Evolutionary conservation across 2,329 filamentous ascomycete species (phyloP).

Genomic region (Fusarium sp.): DNA sequence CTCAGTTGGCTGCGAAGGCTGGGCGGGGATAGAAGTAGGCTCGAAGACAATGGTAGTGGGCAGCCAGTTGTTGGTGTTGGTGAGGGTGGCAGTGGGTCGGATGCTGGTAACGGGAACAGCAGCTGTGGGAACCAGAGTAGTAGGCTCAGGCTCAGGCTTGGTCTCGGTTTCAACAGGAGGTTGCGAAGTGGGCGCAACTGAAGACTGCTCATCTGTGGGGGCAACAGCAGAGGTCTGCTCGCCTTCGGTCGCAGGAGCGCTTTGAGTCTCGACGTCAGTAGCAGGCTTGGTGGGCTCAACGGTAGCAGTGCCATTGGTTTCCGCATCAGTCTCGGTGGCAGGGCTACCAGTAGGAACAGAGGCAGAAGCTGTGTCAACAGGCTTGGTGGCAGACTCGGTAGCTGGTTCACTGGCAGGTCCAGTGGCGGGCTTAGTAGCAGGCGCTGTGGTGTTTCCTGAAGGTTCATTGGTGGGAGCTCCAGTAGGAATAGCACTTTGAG

Average conservation of each 20-base stretch:
- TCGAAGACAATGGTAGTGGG: conserved; percentile 70
- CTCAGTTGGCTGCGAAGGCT: conserved; percentile 45
- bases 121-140: conserved; percentile 28
- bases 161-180: conserved; percentile 18
- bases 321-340: conserved; percentile 18
- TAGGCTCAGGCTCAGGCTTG: conserved; percentile 23
- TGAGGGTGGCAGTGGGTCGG: conserved; percentile 53
- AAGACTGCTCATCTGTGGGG: conserved; percentile 11
- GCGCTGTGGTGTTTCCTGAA: conserved; percentile 6
- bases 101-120: conserved; percentile 50
- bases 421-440: conserved; percentile 16
- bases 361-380: conserved; percentile 5
- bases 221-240: conserved; percentile 8
- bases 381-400: conserved; percentile 17
- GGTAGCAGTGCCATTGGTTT: conserved; percentile 27
- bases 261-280: conserved; percentile 2
- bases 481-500: conserved; percentile 8
- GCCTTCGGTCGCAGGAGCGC: background rate
- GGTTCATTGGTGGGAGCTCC: conserved; percentile 2
- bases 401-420: background rate
- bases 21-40: conserved; percentile 44
- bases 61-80: conserved; percentile 57
- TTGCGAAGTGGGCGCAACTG: conserved; percentile 18
- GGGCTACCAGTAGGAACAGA: background rate
- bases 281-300: conserved; percentile 11